Evolutionary conservation across 257 asterid species (phyloP).

Genomic region (Nicotiana obtusifolia): DNA sequence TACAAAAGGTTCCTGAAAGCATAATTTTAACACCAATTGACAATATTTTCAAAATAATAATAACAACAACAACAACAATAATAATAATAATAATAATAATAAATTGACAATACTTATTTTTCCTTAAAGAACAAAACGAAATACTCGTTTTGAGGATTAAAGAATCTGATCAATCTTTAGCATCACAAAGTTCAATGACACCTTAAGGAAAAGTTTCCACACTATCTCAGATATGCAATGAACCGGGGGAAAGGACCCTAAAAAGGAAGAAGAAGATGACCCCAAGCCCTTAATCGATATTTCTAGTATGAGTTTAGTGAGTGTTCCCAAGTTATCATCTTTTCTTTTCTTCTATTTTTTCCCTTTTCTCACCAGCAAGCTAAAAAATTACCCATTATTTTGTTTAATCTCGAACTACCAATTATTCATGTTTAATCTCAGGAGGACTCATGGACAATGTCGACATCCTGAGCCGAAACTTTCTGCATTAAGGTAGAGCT

Average conservation of each 20-base stretch:
- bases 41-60: neutral
- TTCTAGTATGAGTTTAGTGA: neutral
- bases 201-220: neutral
- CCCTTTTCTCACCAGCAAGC: neutral
- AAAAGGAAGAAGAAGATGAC: neutral
- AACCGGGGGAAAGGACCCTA: neutral
- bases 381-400: neutral
- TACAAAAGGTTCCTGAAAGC: constrained; percentile 74
- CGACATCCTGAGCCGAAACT: neutral
- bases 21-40: neutral
- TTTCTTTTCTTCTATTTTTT: neutral
- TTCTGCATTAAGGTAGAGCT: neutral
- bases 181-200: neutral
- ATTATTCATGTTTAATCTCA: too few relatives aligned
- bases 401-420: neutral
- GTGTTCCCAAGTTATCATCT: neutral
- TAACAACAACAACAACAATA: neutral
- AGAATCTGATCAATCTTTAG: neutral
- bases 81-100: neutral
- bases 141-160: neutral
- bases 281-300: neutral
- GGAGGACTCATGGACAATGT: neutral
- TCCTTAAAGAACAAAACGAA: neutral
- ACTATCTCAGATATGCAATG: neutral
- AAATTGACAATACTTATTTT: neutral